Conservation (phyloP, 1,284 basidiomycete species). For the Entoloma clypeatum region DNA sequence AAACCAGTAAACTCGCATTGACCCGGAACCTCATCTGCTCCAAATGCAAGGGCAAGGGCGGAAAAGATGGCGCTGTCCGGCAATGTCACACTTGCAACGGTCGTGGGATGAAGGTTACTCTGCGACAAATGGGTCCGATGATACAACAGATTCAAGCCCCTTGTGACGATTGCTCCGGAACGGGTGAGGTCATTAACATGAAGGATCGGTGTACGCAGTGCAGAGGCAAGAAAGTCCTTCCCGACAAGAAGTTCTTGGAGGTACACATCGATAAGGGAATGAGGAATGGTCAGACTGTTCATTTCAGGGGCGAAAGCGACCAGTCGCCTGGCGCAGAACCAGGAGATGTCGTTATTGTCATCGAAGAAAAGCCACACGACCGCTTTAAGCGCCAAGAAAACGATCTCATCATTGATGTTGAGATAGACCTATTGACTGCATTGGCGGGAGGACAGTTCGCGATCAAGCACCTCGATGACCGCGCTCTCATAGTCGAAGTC, state of each 20-base stretch:
- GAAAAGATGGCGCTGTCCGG: constrained; percentile 94
- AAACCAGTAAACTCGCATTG: constrained; percentile 95
- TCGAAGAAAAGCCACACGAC: constrained; percentile 94
- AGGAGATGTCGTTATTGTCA: constrained; percentile 95
- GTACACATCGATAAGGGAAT: constrained; percentile 99
- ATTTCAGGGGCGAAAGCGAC: constrained; percentile 94
- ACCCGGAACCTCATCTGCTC: constrained; percentile 94
- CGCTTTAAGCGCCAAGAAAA: constrained; percentile 92
- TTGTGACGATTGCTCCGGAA: constrained; percentile 90
- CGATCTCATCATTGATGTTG: constrained; percentile 84
- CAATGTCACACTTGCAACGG: constrained; percentile 81
- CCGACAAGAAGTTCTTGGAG: constrained; percentile 97
- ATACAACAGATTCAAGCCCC: constrained; percentile 98
- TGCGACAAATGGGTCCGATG: constrained; percentile 99
- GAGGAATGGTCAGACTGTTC: constrained; percentile 96
- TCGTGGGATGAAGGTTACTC: constrained; percentile 87
- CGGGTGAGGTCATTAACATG: constrained; percentile 90
- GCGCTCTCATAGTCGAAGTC: constrained; percentile 81
- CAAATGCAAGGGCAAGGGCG: constrained; percentile 95
- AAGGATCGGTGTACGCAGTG: constrained; percentile 94
- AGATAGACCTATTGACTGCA: constrained; percentile 93
- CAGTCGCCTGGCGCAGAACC: constrained; percentile 89
- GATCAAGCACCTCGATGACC: constrained; percentile 94
- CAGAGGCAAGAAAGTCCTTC: constrained; percentile 92
- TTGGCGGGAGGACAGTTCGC: constrained; percentile 89